Evolutionary conservation across 331 rosid genomes (phyloP).

Genomic region (Spiraea crenata): DNA sequence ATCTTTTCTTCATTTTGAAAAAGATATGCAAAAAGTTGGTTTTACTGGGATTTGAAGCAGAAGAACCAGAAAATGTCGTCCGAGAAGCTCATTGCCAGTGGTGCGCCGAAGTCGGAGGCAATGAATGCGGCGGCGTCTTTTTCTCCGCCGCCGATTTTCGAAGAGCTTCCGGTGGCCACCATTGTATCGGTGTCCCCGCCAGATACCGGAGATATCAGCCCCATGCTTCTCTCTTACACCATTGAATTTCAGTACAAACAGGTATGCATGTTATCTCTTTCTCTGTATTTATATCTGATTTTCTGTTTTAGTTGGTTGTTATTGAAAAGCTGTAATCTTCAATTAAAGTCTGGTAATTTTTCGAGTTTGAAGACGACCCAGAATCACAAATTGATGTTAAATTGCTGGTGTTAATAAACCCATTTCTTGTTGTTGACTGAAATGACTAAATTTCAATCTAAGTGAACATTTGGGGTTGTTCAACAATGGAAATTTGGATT

Average conservation of each 20-base stretch:
- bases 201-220: conserved; percentile 74
- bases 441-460: too few relatives aligned
- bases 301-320: background rate
- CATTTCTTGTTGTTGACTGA: too few relatives aligned
- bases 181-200: conserved; percentile 74
- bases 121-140: conserved; percentile 20
- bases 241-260: conserved; percentile 78
- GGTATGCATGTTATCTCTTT: conserved; percentile 29
- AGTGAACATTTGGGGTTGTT: background rate
- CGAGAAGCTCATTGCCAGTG: conserved; percentile 50
- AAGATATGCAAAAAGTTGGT: conserved; percentile 9
- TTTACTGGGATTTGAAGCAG: background rate
- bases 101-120: conserved; percentile 28
- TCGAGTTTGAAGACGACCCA: background rate
- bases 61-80: conserved; percentile 44
- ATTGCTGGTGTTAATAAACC: background rate
- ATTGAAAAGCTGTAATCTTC: background rate
- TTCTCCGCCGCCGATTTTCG: conserved; percentile 46
- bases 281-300: background rate
- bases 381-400: background rate
- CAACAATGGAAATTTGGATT: background rate
- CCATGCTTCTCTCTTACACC: conserved; percentile 77
- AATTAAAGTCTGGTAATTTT: background rate
- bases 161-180: conserved; percentile 64
- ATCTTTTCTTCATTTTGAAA: background rate